Evolutionary conservation across 2,329 filamentous ascomycete species (phyloP), one percentile per base, ranked within the genome.

Genomic region (Achaetomium macrosporum): DNA sequence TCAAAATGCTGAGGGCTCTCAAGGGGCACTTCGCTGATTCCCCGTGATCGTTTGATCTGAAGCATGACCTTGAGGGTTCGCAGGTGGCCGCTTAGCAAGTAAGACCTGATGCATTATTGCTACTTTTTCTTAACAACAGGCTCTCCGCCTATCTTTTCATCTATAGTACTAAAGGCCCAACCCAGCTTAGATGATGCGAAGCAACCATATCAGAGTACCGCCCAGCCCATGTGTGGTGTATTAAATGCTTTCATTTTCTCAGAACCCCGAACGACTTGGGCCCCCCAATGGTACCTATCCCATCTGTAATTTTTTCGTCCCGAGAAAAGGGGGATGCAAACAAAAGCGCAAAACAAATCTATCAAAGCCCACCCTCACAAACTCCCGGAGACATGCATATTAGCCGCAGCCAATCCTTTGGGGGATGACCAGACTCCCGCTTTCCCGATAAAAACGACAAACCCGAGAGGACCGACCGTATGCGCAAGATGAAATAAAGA

Each of bases 361-460:
- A 55, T 52, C 42, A 43, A 33, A 13, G 43, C 47, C 50, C 48
- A 17, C 50, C 42, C 30, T 36, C 40, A n/a, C 19, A 48, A 51
- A 55, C 50, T 55, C 55, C 51, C 25, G 36, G 35, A 50, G 44
- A 47, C 42, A 54, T 57, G 55, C 52, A 55, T 41, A 50, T 50
- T 37, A 48, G 47, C 50, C 41, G 25, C 17, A 51, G 17, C 47
- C 43, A 42, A 47, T 42, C 45, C 40, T 33, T n/a, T 40, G 25
- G n/a, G 51, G 43, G 30, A 20, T 36, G 42, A 46, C 46, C 51
- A 16, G 30, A 13, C 3, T 41, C 35, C 42, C 51, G 47, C 19
- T 30, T 45, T 46, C 16, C 30, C 35, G 16, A 12, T 37, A 17
- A n/a, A 41, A 36, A 47, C 33, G 5, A 33, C 31, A 17, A 46